phyloP scores from a whole-genome alignment of 2,329 filamentous ascomycete species.

The Plenodomus tracheiphilus region DNA sequence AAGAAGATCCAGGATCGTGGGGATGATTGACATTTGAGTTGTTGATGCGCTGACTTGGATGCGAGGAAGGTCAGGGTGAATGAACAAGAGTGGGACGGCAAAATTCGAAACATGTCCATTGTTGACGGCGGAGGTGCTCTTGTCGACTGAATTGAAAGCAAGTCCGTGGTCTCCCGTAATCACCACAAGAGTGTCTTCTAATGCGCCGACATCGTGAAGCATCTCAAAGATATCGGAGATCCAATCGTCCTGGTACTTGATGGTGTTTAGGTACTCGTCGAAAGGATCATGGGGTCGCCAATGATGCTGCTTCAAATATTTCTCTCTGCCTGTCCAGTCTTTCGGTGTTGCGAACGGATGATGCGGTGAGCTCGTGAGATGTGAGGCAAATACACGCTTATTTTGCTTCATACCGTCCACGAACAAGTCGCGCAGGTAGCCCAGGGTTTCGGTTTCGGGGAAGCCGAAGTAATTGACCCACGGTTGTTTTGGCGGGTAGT shows the following conservation, averaged over 20 bases:
- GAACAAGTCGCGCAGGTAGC: constrained; percentile 19
- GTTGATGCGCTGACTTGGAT: constrained; percentile 17
- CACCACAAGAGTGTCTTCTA: constrained; percentile 17
- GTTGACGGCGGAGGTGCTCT: constrained; percentile 17
- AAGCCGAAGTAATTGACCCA: constrained; percentile 22
- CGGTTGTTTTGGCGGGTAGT: constrained; percentile 18
- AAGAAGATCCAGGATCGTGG: constrained; percentile 17
- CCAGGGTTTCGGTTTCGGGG: constrained; percentile 16
- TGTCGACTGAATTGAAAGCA: constrained; percentile 18
- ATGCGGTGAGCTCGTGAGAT: constrained; percentile 19
- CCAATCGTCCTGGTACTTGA: constrained; percentile 21
- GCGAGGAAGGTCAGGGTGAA: constrained; percentile 16
- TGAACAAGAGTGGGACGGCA: constrained; percentile 17
- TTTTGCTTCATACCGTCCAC: constrained; percentile 10
- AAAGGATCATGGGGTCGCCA: constrained; percentile 17
- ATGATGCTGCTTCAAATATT: constrained; percentile 13
- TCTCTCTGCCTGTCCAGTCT: constrained; percentile 10
- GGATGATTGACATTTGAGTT: constrained; percentile 18
- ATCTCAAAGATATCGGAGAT: constrained; percentile 20
- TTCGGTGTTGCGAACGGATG: constrained; percentile 19
- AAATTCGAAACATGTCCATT: constrained; percentile 21
- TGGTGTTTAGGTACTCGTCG: constrained; percentile 19
- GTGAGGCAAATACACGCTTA: constrained; percentile 18
- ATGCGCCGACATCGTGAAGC: constrained; percentile 15
- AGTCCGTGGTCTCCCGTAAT: constrained; percentile 22